Percentiles rank a stretch among this genome's conserved stretches.
These are phyloP conservation scores for Lactarius hengduanensis DNA, from an alignment of 768 basidiomycete genomes.

Conservation along the genomic window DNA sequence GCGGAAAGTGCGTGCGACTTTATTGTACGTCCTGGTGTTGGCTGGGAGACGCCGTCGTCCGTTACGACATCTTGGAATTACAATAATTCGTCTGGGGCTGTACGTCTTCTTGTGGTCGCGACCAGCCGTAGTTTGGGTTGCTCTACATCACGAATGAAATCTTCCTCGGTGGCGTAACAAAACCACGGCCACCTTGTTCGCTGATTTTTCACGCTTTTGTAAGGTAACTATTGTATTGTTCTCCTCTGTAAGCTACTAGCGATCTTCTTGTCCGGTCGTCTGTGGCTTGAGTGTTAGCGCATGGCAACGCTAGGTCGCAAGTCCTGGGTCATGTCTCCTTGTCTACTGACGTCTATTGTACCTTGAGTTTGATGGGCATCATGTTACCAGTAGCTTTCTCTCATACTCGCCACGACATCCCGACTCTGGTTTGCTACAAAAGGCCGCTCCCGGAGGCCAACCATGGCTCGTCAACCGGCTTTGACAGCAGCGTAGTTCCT, in stretches of 20 bases:
- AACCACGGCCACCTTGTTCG: background rate
- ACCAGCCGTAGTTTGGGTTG: background rate
- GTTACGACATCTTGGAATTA: no score
- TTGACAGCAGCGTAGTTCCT: constrained; percentile 4
- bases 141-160: background rate
- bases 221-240: background rate
- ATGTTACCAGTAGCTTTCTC: background rate
- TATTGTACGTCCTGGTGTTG: no score
- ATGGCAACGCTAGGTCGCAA: background rate
- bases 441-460: background rate
- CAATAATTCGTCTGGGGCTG: background rate
- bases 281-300: background rate
- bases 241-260: background rate
- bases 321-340: background rate
- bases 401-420: background rate
- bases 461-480: constrained; percentile 5
- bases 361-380: background rate
- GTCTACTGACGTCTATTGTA: constrained; percentile 4
- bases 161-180: background rate
- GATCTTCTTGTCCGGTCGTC: constrained; percentile 1
- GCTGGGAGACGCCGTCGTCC: no score
- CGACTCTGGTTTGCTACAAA: constrained; percentile 16
- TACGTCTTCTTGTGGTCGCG: background rate
- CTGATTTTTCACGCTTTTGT: background rate
- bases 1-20: no score